phyloP scores from a whole-genome alignment of 371 early-diverging fungal species.

The Rhizomucor pusillus region DNA sequence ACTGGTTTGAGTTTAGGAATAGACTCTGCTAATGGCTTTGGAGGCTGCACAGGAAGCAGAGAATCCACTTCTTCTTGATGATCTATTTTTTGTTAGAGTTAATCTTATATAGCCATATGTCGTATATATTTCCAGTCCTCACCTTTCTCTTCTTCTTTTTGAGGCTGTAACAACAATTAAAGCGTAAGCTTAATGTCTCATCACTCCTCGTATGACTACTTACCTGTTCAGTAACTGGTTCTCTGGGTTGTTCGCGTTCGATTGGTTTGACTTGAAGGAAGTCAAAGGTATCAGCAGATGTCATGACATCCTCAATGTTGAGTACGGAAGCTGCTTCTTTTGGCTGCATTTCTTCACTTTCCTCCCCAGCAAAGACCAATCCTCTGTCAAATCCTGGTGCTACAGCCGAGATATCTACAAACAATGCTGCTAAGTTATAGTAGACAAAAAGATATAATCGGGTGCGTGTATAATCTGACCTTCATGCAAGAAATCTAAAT shows the following conservation, averaged over 20 bases:
- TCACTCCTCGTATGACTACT: no score
- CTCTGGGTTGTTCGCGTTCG: slow-evolving; percentile 5
- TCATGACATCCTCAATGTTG: slow-evolving; percentile 59
- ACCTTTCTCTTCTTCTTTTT: slow-evolving; percentile 1
- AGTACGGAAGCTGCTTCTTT: slow-evolving; percentile 29
- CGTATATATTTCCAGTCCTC: no score
- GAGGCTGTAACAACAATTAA: background rate
- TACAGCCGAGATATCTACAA: slow-evolving; percentile 23
- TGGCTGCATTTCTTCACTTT: slow-evolving; percentile 1
- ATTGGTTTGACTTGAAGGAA: slow-evolving; percentile 34
- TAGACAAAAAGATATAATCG: slow-evolving; percentile 1
- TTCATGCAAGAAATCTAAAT: slow-evolving; percentile 26
- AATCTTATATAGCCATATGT: no score
- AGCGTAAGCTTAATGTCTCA: slow-evolving; percentile 1
- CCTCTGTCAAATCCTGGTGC: slow-evolving; percentile 73
- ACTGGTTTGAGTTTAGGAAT: slow-evolving; percentile 24
- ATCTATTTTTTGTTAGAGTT: no score
- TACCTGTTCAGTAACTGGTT: background rate
- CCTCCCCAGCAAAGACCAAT: slow-evolving; percentile 40
- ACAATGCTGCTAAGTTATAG: background rate
- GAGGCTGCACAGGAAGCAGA: slow-evolving; percentile 26
- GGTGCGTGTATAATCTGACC: slow-evolving; percentile 24
- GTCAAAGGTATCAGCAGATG: slow-evolving; percentile 36
- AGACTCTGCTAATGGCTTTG: slow-evolving; percentile 3
- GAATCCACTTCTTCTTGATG: slow-evolving; percentile 34